A percentile compares a stretch with the other conserved stretches of the same genome.
phyloP scores from a whole-genome alignment of 116 monocot species.

The Papilionanthe hybrid region DNA sequence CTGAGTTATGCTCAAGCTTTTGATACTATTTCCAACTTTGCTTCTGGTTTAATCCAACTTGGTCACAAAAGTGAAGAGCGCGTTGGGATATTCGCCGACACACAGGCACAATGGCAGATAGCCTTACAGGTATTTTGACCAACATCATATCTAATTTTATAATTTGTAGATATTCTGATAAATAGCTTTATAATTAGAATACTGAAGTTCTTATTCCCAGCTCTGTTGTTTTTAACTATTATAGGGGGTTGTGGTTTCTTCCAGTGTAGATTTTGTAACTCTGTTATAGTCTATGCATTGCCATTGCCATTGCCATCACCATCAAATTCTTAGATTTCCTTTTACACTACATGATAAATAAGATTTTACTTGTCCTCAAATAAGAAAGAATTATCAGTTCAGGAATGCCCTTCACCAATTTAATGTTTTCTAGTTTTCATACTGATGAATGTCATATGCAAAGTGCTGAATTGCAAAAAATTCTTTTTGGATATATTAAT shows the following conservation, averaged over 20 bases:
- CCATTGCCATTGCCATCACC: background rate
- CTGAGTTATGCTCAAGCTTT: conserved; percentile 55
- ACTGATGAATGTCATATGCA: background rate
- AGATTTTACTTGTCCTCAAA: background rate
- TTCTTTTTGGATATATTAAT: conserved; percentile 2
- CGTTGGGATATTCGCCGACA: conserved; percentile 87
- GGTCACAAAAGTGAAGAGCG: conserved; percentile 68
- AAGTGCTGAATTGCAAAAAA: background rate
- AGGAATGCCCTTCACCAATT: background rate
- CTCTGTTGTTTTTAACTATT: background rate
- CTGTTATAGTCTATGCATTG: background rate
- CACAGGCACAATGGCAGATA: conserved; percentile 78
- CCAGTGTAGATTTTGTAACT: background rate
- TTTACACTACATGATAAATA: background rate
- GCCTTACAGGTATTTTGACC: conserved; percentile 63
- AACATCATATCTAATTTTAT: background rate
- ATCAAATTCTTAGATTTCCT: background rate
- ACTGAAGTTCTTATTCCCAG: background rate
- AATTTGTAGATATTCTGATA: background rate
- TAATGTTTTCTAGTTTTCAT: background rate
- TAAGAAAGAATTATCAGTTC: background rate
- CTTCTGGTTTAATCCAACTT: conserved; percentile 66
- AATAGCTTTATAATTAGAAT: background rate
- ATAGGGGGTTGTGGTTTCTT: background rate
- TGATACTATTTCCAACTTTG: conserved; percentile 52